Evolutionary conservation across 2,329 filamentous ascomycete species (phyloP).

Genomic region (Monilinia laxa): DNA sequence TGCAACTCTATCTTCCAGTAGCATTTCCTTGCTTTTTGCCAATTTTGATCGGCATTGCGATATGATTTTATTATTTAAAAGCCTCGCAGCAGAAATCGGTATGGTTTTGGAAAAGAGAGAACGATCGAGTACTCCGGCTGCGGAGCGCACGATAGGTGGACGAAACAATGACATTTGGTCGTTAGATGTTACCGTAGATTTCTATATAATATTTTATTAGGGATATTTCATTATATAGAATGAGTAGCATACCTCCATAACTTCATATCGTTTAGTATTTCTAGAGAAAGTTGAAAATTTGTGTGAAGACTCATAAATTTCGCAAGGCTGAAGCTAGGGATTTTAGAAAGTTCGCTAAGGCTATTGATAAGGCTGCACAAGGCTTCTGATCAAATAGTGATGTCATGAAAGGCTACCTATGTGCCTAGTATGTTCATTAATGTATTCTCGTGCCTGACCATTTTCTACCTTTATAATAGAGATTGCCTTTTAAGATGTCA

Average conservation of each 20-base stretch:
- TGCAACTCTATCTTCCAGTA: conserved; percentile 62
- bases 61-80: conserved; percentile 75
- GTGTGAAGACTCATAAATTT: conserved; percentile 17
- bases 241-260: conserved; percentile 32
- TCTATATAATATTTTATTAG: conserved; percentile 27
- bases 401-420: conserved; percentile 27
- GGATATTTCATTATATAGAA: not conserved
- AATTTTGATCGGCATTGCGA: conserved; percentile 67
- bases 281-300: conserved; percentile 13
- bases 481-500: conserved; percentile 29
- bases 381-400: conserved; percentile 1
- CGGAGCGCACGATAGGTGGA: conserved; percentile 70
- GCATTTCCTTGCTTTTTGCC: conserved; percentile 62
- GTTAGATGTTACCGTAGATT: conserved; percentile 24
- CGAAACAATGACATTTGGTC: conserved; percentile 63
- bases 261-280: conserved; percentile 31
- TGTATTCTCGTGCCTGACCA: not conserved
- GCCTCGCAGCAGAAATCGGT: conserved; percentile 72
- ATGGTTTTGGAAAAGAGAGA: conserved; percentile 77
- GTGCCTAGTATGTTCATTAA: not conserved
- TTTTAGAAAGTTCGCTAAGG: conserved; percentile 11
- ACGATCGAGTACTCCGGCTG: conserved; percentile 74
- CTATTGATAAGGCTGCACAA: conserved; percentile 9
- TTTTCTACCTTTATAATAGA: not conserved
- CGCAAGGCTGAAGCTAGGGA: conserved; percentile 17